These are phyloP conservation scores for Simmondsia chinensis DNA, from an alignment of 148 eudicot genomes.

Conservation along the genomic window DNA sequence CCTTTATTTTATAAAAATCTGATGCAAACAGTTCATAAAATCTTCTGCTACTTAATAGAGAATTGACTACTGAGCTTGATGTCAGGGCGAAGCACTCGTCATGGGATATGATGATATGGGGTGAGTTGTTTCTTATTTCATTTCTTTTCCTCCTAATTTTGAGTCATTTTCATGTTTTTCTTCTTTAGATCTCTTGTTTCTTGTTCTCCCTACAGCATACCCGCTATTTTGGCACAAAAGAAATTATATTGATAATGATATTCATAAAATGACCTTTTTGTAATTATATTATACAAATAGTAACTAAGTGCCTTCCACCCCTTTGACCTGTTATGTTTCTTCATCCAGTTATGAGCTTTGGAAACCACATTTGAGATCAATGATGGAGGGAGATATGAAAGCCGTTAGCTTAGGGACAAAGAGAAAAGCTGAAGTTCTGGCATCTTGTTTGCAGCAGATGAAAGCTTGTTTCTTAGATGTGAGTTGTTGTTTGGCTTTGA, in stretches of 20 bases:
- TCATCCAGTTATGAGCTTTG: slow-evolving; percentile 71
- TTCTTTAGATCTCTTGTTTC: too few relatives aligned
- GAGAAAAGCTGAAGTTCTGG: slow-evolving; percentile 65
- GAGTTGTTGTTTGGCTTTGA: slow-evolving; percentile 16
- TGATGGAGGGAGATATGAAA: slow-evolving; percentile 94
- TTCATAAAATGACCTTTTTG: too few relatives aligned
- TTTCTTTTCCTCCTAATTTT: too few relatives aligned
- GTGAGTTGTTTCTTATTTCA: slow-evolving; percentile 30
- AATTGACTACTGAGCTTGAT: slow-evolving; percentile 7
- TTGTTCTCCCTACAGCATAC: too few relatives aligned
- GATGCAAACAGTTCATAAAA: not conserved
- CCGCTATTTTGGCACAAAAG: too few relatives aligned
- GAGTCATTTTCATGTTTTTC: not conserved
- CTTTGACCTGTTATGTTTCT: not conserved
- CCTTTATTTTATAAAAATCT: too few relatives aligned
- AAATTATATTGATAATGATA: too few relatives aligned
- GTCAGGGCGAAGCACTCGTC: slow-evolving; percentile 91
- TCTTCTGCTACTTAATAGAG: not conserved
- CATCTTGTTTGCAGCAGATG: slow-evolving; percentile 73
- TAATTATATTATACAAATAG: too few relatives aligned
- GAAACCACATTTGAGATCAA: slow-evolving; percentile 93
- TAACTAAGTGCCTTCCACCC: not conserved
- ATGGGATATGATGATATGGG: slow-evolving; percentile 99
- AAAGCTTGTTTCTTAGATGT: slow-evolving; percentile 86
- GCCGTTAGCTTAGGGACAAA: slow-evolving; percentile 74